phyloP scores from a whole-genome alignment of 106 monocot genomes.

The Acanthochlamys bracteata region DNA sequence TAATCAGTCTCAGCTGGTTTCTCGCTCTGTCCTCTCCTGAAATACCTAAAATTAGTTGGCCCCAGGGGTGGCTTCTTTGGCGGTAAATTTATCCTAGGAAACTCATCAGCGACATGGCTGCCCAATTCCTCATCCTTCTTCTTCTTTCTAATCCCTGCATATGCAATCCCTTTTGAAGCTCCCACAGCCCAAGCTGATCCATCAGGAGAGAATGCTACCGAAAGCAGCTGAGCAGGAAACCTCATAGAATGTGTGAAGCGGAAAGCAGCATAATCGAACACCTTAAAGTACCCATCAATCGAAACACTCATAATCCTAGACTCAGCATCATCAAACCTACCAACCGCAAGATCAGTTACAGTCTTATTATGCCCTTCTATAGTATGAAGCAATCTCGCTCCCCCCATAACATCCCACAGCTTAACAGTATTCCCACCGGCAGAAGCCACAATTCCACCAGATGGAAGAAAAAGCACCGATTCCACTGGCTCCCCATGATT shows the following conservation, averaged over 20 bases:
- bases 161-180: constrained; percentile 70
- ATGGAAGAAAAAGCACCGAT: constrained; percentile 71
- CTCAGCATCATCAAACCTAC: constrained; percentile 22
- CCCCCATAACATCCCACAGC: constrained; percentile 88
- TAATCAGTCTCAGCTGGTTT: constrained; percentile 54
- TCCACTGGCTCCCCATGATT: constrained; percentile 72
- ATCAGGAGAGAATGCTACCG: constrained; percentile 72
- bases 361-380: constrained; percentile 94
- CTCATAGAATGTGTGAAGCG: constrained; percentile 82
- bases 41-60: constrained; percentile 51
- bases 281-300: constrained; percentile 88
- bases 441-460: constrained; percentile 77
- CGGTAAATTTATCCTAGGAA: constrained; percentile 6
- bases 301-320: constrained; percentile 73
- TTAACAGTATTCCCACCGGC: constrained; percentile 76
- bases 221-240: constrained; percentile 68
- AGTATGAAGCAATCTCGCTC: constrained; percentile 62
- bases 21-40: constrained; percentile 58
- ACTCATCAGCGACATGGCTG: constrained; percentile 7
- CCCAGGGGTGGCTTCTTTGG: constrained; percentile 20
- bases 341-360: constrained; percentile 58
- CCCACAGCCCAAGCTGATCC: constrained; percentile 59
- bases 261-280: constrained; percentile 67
- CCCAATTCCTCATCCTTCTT: constrained; percentile 22
- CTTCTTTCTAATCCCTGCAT: constrained; percentile 53